Evolutionary conservation across 2,329 filamentous ascomycete genomes (phyloP).

Genomic region (Cadophora sp.): DNA sequence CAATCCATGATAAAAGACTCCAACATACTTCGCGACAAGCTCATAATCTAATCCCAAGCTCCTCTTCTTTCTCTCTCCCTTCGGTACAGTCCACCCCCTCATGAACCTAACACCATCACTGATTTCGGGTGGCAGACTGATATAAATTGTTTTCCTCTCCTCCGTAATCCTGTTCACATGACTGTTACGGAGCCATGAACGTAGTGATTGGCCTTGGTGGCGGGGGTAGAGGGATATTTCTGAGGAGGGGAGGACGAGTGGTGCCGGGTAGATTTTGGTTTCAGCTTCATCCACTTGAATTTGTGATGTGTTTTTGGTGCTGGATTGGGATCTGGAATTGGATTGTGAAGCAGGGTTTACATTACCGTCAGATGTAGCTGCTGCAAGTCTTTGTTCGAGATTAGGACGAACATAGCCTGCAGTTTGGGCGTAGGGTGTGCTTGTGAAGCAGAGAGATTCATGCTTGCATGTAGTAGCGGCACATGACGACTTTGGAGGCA

Average conservation of each 20-base stretch:
- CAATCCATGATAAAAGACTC: constrained; percentile 39
- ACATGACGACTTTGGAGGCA: neutral
- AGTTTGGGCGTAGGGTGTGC: neutral
- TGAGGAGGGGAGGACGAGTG: constrained; percentile 38
- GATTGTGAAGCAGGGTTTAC: neutral
- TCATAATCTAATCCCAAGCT: constrained; percentile 15
- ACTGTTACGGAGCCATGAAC: constrained; percentile 33
- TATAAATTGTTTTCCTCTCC: constrained; percentile 35
- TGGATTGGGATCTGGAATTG: neutral
- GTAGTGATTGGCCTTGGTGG: constrained; percentile 34
- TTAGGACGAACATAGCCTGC: neutral
- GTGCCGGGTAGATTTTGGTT: constrained; percentile 33
- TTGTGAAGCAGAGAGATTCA: neutral
- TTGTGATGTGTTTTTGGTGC: too few relatives aligned
- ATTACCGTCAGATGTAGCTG: neutral
- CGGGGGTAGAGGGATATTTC: constrained; percentile 35
- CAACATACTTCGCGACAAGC: constrained; percentile 35
- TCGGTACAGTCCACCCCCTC: constrained; percentile 23
- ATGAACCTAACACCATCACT: constrained; percentile 22
- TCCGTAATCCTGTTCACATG: constrained; percentile 35
- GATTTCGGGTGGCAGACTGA: constrained; percentile 33
- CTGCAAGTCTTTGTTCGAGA: neutral
- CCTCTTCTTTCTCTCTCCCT: neutral
- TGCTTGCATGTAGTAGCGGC: neutral
- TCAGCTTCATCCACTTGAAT: neutral